Evolutionary conservation across 371 early-diverging fungal genomes (phyloP), one percentile per base, ranked within the genome.

Genomic region (Sporodiniella umbellata): DNA sequence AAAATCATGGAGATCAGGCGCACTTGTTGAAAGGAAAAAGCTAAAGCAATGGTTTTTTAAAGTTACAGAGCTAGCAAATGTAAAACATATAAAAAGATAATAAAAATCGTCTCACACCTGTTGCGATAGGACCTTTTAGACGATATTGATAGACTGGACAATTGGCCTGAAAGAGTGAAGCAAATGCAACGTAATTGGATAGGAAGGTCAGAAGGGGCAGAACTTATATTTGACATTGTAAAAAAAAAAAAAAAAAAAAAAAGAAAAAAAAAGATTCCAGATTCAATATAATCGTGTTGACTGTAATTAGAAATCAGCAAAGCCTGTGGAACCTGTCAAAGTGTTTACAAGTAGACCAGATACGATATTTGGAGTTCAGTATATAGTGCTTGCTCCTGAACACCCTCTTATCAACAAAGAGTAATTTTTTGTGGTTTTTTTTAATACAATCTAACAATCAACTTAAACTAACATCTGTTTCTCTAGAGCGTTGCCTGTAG

Each of bases 101-200:
- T 33, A 4, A 18, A 22, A 19, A 3, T 2, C 2, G 0, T 26
- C 12, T 39, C n/a, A 21, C 24, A 0, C 1, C 25, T 10, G 3
- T 18, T n/a, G 6, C 6, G 18, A 8, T 57, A 90, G 85, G 85
- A 89, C 33, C 58, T 93, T 23, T 75, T 94, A 39, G 71, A 83
- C 37, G 95, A 89, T 48, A 79, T 91, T 37, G 84, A 87, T 38
- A 53, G 65, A 4, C 69, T 93, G 30, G 72, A 89, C 12, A 65
- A 78, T 35, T 96, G 97, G 97, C 97, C 97, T 1, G 83, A 87
- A 4, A 73, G 87, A 17, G 95, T 96, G 0, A 92, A 92, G 52
- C 80, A 82, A 49, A 90, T 92, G 86, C 97, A 96, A 56, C 56
- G 78, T n/a, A 85, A 94, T 62, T 96, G 97, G 97, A 96, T 96